A percentile compares a stretch with the other conserved stretches of the same genome.
Conservation (phyloP, 192 early-diverging fungal genomes). For the Backusella psychrophila region DNA sequence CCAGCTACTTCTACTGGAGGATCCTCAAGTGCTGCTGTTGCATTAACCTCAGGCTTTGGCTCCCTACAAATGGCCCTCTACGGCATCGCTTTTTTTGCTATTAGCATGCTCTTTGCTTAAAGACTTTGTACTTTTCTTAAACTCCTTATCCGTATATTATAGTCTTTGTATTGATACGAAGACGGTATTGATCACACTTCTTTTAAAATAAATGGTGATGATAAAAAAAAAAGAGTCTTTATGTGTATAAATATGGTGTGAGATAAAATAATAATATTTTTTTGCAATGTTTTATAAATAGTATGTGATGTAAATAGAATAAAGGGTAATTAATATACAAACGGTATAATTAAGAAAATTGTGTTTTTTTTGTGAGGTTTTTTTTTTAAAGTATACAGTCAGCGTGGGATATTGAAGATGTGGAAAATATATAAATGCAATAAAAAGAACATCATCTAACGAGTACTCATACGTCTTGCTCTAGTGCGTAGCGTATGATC, state of each 20-base stretch:
- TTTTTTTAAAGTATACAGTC: background rate
- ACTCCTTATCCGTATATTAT: background rate
- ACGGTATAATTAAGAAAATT: background rate
- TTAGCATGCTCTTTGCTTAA: background rate
- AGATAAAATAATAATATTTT: background rate
- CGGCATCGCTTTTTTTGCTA: background rate
- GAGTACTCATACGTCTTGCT: constrained; percentile 16
- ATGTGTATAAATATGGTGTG: background rate
- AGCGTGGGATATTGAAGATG: background rate
- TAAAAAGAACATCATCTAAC: background rate
- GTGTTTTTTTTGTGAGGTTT: background rate
- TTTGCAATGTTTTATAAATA: background rate
- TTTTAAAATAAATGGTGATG: background rate
- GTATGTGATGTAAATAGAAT: background rate
- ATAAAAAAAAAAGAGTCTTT: background rate
- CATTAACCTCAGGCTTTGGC: background rate
- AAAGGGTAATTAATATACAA: background rate
- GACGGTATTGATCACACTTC: background rate
- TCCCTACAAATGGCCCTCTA: background rate
- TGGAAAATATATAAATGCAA: background rate
- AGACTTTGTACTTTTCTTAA: background rate
- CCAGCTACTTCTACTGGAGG: background rate
- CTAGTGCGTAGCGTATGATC: constrained; percentile 16
- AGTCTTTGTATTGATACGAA: background rate
- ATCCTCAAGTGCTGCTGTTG: background rate